Base-by-base conservation (phyloP, 768 basidiomycete genomes). In the Hygrophorus pudorinus region DNA sequence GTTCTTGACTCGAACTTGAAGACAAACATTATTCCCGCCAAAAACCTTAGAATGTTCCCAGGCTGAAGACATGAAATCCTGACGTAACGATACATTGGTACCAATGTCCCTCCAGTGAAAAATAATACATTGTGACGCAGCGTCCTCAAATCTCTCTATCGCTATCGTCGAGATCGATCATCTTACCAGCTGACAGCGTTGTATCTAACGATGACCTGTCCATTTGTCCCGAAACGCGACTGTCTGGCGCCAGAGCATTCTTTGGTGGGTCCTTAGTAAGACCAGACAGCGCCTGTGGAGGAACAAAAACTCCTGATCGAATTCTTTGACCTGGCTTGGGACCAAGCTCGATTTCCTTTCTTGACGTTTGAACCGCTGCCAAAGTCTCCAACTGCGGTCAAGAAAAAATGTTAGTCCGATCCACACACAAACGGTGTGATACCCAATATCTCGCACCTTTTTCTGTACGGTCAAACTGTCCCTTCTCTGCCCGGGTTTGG, bases 271-370 rank as follows among this genome's bases (percentile, higher is more conserved):
- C 6, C 20, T 10, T 17, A n/a, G 31, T 6, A 13, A n/a, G n/a
- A n/a, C n/a, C n/a, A n/a, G n/a, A n/a, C n/a, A n/a, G n/a, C 13
- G 18, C 12, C 12, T 8, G 17, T 13, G n/a, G 11, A 35, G 47
- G 50, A 14, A 38, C 55, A 6, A 65, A 54, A 6, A 81, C 78
- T 5, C 78, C 78, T 7, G 79, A 81, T n/a, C 72, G 74, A 43
- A 81, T 68, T 45, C 70, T 76, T 14, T 71, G 68, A 8, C 85
- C 83, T 13, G 80, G 78, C 40, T 73, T 64, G 3, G 79, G 79
- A 11, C 74, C 75, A n/a, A 88, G 71, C 9, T 63, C 58, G 12
- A 84, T 73, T 10, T 67, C 66, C 55, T 65, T 75, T 39, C 72
- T 67, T n/a, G 67, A 66, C 4, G 61, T 56, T 24, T 76, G 78